Conservation (phyloP, 768 basidiomycete species). For the Ramaria sp. region DNA sequence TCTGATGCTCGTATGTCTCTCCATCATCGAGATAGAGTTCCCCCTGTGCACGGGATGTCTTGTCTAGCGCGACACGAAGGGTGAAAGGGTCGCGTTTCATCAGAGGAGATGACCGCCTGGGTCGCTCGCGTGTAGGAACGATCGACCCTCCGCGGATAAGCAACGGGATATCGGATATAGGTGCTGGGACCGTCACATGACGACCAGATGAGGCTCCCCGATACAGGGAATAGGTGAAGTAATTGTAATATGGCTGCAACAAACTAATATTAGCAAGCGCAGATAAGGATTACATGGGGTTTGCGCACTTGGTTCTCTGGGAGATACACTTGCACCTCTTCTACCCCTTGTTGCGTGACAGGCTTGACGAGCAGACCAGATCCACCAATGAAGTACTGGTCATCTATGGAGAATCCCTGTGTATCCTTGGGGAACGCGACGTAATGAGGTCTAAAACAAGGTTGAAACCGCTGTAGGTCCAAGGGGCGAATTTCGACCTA, state of each 20-base stretch:
- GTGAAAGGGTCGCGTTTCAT: constrained; percentile 95
- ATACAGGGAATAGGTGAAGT: constrained; percentile 64
- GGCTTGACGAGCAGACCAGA: constrained; percentile 91
- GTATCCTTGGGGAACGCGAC: constrained; percentile 86
- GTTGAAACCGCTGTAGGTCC: background rate
- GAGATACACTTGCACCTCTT: constrained; percentile 67
- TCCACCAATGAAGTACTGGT: constrained; percentile 86
- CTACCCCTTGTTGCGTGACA: constrained; percentile 63
- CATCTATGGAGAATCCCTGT: constrained; percentile 79
- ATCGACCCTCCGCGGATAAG: constrained; percentile 89
- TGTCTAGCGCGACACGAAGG: constrained; percentile 69
- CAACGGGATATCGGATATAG: constrained; percentile 70
- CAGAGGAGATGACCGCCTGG: constrained; percentile 71
- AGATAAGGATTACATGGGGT: background rate
- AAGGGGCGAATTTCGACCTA: constrained; percentile 23
- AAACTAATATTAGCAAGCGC: background rate
- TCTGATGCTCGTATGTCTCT: constrained; percentile 60
- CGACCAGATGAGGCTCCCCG: constrained; percentile 57
- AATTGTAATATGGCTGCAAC: constrained; percentile 84
- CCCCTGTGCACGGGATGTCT: constrained; percentile 49
- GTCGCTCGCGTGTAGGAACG: constrained; percentile 76
- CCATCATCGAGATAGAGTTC: constrained; percentile 96
- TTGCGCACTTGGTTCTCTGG: constrained; percentile 65
- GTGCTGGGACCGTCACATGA: constrained; percentile 66
- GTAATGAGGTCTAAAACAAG: constrained; percentile 73